Evolutionary conservation across 495 filamentous ascomycete species (phyloP).

Genomic region (Ascodesmis nigricans): DNA sequence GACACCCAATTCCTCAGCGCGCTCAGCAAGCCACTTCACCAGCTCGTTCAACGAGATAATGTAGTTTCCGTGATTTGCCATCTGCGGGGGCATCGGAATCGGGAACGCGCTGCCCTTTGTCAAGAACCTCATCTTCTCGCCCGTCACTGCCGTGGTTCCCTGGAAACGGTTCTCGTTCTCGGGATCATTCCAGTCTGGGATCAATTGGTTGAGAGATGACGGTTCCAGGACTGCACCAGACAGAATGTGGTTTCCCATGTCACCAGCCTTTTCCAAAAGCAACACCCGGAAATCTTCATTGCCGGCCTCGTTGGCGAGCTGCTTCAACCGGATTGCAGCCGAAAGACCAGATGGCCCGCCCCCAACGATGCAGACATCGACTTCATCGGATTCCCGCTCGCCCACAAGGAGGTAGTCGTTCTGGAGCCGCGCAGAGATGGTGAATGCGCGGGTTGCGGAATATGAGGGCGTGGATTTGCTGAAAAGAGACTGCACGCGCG

Average conservation of each 20-base stretch:
- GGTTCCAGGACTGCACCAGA: constrained; percentile 93
- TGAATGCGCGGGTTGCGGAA: neutral
- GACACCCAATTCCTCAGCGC: constrained; percentile 93
- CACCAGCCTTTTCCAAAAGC: constrained; percentile 83
- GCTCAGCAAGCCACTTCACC: constrained; percentile 81
- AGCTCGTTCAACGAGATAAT: constrained; percentile 90
- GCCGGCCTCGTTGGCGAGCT: constrained; percentile 83
- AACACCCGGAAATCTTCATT: constrained; percentile 91
- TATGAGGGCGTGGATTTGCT: constrained; percentile 3
- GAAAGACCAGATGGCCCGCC: constrained; percentile 80
- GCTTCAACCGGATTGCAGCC: constrained; percentile 85
- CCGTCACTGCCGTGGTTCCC: constrained; percentile 55
- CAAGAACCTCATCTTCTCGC: constrained; percentile 81
- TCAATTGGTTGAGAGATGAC: constrained; percentile 63
- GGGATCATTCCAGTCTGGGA: constrained; percentile 82
- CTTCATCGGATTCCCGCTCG: constrained; percentile 75
- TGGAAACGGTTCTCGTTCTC: constrained; percentile 71
- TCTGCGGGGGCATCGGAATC: constrained; percentile 78
- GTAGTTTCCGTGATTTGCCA: constrained; percentile 96
- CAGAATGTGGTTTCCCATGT: constrained; percentile 84
- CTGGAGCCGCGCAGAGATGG: constrained; percentile 5
- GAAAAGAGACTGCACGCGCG: no score
- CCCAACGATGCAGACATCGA: constrained; percentile 92
- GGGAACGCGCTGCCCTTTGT: constrained; percentile 61
- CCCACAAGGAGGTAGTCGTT: constrained; percentile 8